Evolutionary conservation across 176 grass and related monocot genomes (phyloP).

Genomic region (Rhynchospora breviuscula): DNA sequence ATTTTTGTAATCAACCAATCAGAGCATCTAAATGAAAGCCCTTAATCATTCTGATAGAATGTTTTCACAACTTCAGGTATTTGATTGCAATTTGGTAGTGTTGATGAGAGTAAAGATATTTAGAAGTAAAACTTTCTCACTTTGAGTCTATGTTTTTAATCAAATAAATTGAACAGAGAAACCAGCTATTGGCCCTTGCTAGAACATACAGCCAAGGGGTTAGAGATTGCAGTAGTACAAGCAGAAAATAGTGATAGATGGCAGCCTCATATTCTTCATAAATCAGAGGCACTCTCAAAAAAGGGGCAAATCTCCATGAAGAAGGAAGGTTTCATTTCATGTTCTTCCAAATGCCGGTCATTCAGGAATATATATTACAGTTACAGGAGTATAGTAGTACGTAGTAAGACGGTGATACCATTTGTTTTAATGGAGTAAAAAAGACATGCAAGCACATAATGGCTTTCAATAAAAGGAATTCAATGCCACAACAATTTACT

Average conservation of each 20-base stretch:
- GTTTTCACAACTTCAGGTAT: neutral
- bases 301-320: conserved; percentile 31
- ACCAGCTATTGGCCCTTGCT: conserved; percentile 66
- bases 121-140: neutral
- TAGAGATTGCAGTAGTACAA: conserved; percentile 75
- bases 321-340: conserved; percentile 54
- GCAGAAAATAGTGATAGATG: conserved; percentile 89
- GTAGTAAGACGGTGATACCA: too few relatives aligned
- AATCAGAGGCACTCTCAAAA: conserved; percentile 48
- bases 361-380: too few relatives aligned
- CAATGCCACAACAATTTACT: too few relatives aligned
- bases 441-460: too few relatives aligned
- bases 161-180: conserved; percentile 38
- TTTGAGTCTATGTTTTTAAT: neutral
- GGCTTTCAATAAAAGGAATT: too few relatives aligned
- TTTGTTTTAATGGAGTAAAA: too few relatives aligned
- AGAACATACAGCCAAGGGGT: conserved; percentile 60
- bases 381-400: too few relatives aligned
- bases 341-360: conserved; percentile 80
- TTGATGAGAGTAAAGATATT: neutral
- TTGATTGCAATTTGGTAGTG: neutral
- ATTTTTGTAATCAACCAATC: neutral
- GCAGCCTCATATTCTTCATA: conserved; percentile 53
- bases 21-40: too few relatives aligned
- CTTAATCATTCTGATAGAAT: neutral